Conservation (phyloP, 2,329 filamentous ascomycete species). For the Fusarium denticulatum region DNA sequence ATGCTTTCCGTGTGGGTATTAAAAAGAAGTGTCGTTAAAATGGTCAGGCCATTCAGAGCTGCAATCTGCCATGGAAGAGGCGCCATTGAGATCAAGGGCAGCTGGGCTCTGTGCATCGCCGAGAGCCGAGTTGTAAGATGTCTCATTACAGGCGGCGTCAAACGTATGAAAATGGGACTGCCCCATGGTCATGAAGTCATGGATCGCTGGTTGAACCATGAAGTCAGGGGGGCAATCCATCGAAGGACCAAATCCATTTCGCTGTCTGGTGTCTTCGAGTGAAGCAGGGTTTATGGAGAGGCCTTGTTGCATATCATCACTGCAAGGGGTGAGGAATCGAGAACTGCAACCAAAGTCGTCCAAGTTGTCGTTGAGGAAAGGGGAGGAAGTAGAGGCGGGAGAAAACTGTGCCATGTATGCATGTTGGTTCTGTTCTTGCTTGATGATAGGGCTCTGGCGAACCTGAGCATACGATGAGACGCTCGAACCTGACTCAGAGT, state of each 20-base stretch:
- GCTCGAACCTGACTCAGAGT: slow-evolving; percentile 51
- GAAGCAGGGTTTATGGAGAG: slow-evolving; percentile 44
- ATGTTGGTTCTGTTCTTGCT: slow-evolving; percentile 51
- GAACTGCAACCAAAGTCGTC: slow-evolving; percentile 47
- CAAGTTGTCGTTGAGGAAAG: slow-evolving; percentile 49
- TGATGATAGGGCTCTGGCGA: slow-evolving; percentile 44
- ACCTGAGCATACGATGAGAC: slow-evolving; percentile 46
- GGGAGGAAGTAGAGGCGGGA: slow-evolving; percentile 51
- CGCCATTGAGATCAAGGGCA: slow-evolving; percentile 37
- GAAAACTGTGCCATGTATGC: slow-evolving; percentile 49
- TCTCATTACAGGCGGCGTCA: slow-evolving; percentile 53
- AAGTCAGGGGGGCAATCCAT: slow-evolving; percentile 43
- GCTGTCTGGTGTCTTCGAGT: slow-evolving; percentile 43
- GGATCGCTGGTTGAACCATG: slow-evolving; percentile 39
- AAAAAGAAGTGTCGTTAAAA: slow-evolving; percentile 47
- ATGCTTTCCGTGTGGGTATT: slow-evolving; percentile 41
- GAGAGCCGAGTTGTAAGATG: slow-evolving; percentile 47
- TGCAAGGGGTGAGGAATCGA: slow-evolving; percentile 64
- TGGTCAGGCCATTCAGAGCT: slow-evolving; percentile 46
- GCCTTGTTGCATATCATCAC: slow-evolving; percentile 57
- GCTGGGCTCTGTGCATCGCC: slow-evolving; percentile 43
- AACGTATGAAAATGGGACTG: slow-evolving; percentile 54
- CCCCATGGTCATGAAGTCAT: slow-evolving; percentile 45
- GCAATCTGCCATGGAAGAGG: slow-evolving; percentile 42
- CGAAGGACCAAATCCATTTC: slow-evolving; percentile 43